Evolutionary conservation across 1,284 basidiomycete genomes (phyloP).

Genomic region (Microbotryomycetes sp.): DNA sequence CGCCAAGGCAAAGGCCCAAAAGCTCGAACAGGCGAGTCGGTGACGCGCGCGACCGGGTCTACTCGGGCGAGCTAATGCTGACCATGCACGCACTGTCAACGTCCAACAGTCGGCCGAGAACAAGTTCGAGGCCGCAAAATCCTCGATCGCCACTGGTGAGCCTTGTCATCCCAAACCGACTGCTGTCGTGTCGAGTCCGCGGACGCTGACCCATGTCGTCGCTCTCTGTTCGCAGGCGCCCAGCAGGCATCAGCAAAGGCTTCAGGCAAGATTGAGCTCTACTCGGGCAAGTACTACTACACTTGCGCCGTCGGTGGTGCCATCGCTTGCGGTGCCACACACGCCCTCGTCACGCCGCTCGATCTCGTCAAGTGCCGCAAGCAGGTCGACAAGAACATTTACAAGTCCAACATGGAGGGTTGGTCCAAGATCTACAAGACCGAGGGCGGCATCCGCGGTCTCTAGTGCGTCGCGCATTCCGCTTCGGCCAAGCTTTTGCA

Average conservation of each 20-base stretch:
- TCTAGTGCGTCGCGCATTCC: constrained; percentile 36
- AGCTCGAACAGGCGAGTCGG: constrained; percentile 20
- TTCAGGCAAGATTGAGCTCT: constrained; percentile 36
- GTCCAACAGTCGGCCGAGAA: constrained; percentile 22
- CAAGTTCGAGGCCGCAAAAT: constrained; percentile 33
- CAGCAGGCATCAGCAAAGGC: constrained; percentile 22
- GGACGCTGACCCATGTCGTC: not conserved
- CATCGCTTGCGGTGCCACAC: constrained; percentile 39
- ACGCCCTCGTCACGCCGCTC: constrained; percentile 39
- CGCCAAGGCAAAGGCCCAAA: constrained; percentile 31
- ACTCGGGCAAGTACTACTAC: constrained; percentile 38
- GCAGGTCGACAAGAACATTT: constrained; percentile 39
- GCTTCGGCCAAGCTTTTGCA: no score
- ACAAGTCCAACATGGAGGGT: constrained; percentile 38
- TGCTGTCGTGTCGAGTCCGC: not conserved
- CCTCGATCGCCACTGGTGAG: constrained; percentile 26
- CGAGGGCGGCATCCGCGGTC: constrained; percentile 36
- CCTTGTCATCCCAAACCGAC: constrained; percentile 1
- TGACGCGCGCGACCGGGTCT: not conserved
- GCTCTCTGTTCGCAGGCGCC: constrained; percentile 9
- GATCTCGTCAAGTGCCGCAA: constrained; percentile 40
- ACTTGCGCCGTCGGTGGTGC: constrained; percentile 38
- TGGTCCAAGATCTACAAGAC: constrained; percentile 38
- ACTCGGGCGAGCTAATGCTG: not conserved
- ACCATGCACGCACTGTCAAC: not conserved